A percentile compares a stretch with the other conserved stretches of the same genome.
Evolutionary conservation across 1,284 basidiomycete species (phyloP).

Genomic region (Bjerkandera adusta): DNA sequence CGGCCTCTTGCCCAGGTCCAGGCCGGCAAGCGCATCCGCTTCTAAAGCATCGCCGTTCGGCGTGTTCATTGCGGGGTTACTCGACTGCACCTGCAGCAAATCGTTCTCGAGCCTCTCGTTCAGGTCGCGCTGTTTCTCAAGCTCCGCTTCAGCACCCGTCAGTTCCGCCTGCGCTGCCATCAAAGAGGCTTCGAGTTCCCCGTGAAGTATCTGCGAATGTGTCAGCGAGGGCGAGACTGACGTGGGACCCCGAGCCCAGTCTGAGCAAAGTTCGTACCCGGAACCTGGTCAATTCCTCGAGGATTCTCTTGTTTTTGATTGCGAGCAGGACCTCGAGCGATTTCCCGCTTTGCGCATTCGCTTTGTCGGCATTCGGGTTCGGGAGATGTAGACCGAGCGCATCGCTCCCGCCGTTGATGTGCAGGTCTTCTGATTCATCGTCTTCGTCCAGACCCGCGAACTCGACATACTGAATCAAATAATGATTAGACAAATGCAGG

Average conservation of each 20-base stretch:
- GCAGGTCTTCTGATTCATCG: slow-evolving; percentile 39
- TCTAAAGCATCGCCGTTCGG: slow-evolving; percentile 19
- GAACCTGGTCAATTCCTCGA: slow-evolving; percentile 91
- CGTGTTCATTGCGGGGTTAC: slow-evolving; percentile 33
- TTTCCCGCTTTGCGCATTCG: slow-evolving; percentile 71
- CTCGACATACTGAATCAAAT: slow-evolving; percentile 75
- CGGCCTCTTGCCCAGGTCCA: slow-evolving; percentile 69
- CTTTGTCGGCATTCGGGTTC: slow-evolving; percentile 84
- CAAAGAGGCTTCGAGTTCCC: slow-evolving; percentile 74
- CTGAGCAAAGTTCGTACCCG: slow-evolving; percentile 49
- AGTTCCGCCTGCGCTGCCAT: slow-evolving; percentile 60
- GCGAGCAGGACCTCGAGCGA: slow-evolving; percentile 90
- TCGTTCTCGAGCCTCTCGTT: slow-evolving; percentile 94
- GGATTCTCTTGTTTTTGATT: slow-evolving; percentile 91
- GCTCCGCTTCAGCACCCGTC: slow-evolving; percentile 57
- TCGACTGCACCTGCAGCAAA: slow-evolving; percentile 75
- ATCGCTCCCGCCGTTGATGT: slow-evolving; percentile 23
- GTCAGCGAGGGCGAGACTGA: slow-evolving; percentile 4
- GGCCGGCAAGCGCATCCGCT: slow-evolving; percentile 55
- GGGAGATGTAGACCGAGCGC: slow-evolving; percentile 66
- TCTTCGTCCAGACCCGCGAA: slow-evolving; percentile 84
- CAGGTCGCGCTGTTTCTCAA: slow-evolving; percentile 74
- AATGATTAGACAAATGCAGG: neutral
- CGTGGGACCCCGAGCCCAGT: neutral
- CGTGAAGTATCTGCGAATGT: slow-evolving; percentile 67